Evolutionary conservation across 208 protist species (phyloP).

Genomic region (Wallacemonas sp.): DNA sequence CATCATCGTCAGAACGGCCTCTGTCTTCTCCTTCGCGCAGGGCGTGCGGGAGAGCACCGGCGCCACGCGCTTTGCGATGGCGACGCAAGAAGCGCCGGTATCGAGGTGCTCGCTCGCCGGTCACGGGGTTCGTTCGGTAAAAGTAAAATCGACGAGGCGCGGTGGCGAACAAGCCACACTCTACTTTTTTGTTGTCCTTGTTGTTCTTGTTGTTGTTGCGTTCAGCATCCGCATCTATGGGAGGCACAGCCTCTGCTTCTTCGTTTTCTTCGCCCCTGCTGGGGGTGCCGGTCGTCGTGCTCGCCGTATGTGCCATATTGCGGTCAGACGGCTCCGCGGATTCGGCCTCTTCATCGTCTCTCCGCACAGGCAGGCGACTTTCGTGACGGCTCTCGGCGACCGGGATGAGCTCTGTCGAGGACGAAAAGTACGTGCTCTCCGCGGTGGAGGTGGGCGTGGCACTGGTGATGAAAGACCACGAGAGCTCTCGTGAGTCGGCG

Average conservation of each 20-base stretch:
- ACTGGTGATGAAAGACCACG: slow-evolving; percentile 10
- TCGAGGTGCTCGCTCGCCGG: slow-evolving; percentile 16
- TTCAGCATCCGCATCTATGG: no score
- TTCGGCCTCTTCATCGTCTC: no score
- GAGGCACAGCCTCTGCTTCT: no score
- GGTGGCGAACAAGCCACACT: slow-evolving; percentile 19
- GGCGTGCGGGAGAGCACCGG: no score
- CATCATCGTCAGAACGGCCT: background rate
- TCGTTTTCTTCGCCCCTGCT: background rate
- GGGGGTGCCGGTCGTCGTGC: no score
- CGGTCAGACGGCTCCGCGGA: no score
- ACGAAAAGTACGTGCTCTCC: slow-evolving; percentile 6
- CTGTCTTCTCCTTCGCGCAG: no score
- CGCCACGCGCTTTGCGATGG: slow-evolving; percentile 10
- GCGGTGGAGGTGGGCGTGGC: slow-evolving; percentile 6
- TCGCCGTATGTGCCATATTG: no score
- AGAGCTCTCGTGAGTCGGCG: background rate
- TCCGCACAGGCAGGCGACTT: no score
- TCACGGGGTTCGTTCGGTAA: slow-evolving; percentile 15
- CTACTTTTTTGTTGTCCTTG: background rate
- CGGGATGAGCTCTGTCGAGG: background rate
- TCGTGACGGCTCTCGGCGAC: no score
- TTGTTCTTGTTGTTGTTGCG: no score
- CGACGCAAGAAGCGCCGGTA: slow-evolving; percentile 35
- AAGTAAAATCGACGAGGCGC: slow-evolving; percentile 24